Conservation (phyloP, 169 alveolate species). For the Plasmodium blacklocki region DNA sequence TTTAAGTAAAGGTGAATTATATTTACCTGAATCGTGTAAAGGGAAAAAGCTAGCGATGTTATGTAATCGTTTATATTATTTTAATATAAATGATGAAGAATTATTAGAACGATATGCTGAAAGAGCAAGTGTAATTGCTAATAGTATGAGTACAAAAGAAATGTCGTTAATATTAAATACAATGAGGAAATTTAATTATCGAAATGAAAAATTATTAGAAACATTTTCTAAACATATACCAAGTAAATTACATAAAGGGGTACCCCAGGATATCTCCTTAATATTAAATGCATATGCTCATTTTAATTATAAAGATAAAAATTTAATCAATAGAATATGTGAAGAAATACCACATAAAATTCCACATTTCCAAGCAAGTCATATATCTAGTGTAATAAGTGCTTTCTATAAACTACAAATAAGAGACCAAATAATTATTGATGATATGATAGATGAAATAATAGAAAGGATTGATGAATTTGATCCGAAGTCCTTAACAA, state of each 20-base stretch:
- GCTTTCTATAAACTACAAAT: slow-evolving; percentile 68
- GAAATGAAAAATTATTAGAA: slow-evolving; percentile 52
- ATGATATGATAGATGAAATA: slow-evolving; percentile 56
- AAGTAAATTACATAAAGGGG: slow-evolving; percentile 68
- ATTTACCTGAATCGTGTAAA: slow-evolving; percentile 72
- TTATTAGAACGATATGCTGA: slow-evolving; percentile 72
- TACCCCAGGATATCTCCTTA: slow-evolving; percentile 71
- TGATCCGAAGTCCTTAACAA: slow-evolving; percentile 62
- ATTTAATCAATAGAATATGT: slow-evolving; percentile 71
- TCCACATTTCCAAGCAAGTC: slow-evolving; percentile 40
- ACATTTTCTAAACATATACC: slow-evolving; percentile 74
- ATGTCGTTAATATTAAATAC: slow-evolving; percentile 70
- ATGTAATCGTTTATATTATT: slow-evolving; percentile 71
- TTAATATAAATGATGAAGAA: slow-evolving; percentile 72
- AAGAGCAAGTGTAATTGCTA: slow-evolving; percentile 68
- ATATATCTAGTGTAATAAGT: slow-evolving; percentile 55
- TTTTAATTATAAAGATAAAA: slow-evolving; percentile 54
- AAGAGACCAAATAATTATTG: slow-evolving; percentile 61
- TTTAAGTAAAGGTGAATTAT: slow-evolving; percentile 64
- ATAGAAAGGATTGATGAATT: slow-evolving; percentile 65
- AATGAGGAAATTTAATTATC: slow-evolving; percentile 68
- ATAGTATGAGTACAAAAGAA: slow-evolving; percentile 68
- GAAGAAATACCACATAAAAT: slow-evolving; percentile 77
- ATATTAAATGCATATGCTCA: slow-evolving; percentile 73
- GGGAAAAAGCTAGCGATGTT: slow-evolving; percentile 64